These are phyloP conservation scores for Amanita jacksonii DNA, from an alignment of 768 basidiomycete genomes.

Conservation along the genomic window DNA sequence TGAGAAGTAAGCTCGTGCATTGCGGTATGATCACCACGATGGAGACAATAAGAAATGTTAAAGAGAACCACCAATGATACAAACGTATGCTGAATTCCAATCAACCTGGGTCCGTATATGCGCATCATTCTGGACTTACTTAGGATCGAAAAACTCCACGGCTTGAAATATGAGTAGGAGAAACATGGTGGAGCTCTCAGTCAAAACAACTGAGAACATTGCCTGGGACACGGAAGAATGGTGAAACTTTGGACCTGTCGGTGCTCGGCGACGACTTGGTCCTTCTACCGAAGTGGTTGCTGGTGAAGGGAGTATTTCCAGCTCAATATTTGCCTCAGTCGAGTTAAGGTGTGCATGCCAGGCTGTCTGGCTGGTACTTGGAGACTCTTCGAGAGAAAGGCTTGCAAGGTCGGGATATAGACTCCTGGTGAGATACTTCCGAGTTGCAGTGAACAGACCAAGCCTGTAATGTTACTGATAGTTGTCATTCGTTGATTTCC, in stretches of 20 bases:
- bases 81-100: constrained; percentile 39
- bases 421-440: constrained; percentile 45
- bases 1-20: constrained; percentile 49
- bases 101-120: background rate
- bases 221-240: constrained; percentile 50
- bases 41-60: constrained; percentile 46
- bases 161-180: constrained; percentile 67
- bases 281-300: constrained; percentile 20
- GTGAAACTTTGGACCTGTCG: constrained; percentile 16
- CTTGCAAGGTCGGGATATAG: constrained; percentile 51
- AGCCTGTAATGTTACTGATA: constrained; percentile 23
- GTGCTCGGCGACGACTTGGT: constrained; percentile 12
- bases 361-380: constrained; percentile 13
- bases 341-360: constrained; percentile 12
- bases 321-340: constrained; percentile 22
- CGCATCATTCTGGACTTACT: constrained; percentile 30
- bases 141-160: constrained; percentile 38
- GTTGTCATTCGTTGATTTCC: constrained; percentile 1
- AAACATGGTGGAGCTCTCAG: constrained; percentile 69
- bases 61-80: constrained; percentile 60
- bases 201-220: constrained; percentile 62
- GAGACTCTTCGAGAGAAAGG: constrained; percentile 25
- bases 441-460: constrained; percentile 46
- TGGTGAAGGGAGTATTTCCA: constrained; percentile 31
- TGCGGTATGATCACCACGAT: constrained; percentile 63